A percentile compares a stretch with the other conserved stretches of the same genome.
Conservation (phyloP, 805 yeast genomes). For the Candida saitoana region DNA sequence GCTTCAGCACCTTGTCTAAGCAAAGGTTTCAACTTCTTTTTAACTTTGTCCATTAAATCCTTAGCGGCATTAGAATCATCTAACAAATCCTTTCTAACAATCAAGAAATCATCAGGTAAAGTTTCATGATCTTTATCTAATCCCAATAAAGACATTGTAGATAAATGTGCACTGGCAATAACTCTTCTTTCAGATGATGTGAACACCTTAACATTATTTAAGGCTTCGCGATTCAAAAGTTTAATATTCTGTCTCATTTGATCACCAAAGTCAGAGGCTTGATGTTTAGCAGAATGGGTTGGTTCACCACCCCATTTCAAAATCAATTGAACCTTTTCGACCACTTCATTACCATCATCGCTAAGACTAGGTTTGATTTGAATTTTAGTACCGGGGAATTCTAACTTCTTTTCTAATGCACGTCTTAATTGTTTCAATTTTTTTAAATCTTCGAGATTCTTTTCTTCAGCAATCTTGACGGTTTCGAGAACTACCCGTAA, state of each 20-base stretch:
- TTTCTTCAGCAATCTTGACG: constrained; percentile 74
- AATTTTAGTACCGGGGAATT: constrained; percentile 93
- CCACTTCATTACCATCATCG: constrained; percentile 55
- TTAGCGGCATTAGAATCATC: constrained; percentile 99
- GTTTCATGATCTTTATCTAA: constrained; percentile 47
- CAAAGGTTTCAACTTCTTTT: constrained; percentile 91
- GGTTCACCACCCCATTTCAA: constrained; percentile 99
- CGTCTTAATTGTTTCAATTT: constrained; percentile 72
- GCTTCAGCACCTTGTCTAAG: constrained; percentile 94
- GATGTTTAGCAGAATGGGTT: constrained; percentile 93
- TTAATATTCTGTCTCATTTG: constrained; percentile 90
- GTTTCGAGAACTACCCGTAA: constrained; percentile 82
- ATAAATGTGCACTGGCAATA: constrained; percentile 83
- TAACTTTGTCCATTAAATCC: constrained; percentile 95
- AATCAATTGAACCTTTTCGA: constrained; percentile 93
- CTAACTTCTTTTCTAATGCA: constrained; percentile 84
- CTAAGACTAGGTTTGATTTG: constrained; percentile 87
- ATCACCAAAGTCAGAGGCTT: constrained; percentile 93
- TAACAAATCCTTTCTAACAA: constrained; percentile 80
- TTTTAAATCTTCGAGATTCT: constrained; percentile 71
- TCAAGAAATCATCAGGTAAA: constrained; percentile 72
- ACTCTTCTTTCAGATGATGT: constrained; percentile 96
- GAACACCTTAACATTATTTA: constrained; percentile 79
- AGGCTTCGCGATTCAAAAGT: constrained; percentile 75
- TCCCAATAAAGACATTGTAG: constrained; percentile 72